These are phyloP conservation scores for Hypoxylon fuscum DNA, from an alignment of 495 filamentous ascomycete species.

Conservation along the genomic window DNA sequence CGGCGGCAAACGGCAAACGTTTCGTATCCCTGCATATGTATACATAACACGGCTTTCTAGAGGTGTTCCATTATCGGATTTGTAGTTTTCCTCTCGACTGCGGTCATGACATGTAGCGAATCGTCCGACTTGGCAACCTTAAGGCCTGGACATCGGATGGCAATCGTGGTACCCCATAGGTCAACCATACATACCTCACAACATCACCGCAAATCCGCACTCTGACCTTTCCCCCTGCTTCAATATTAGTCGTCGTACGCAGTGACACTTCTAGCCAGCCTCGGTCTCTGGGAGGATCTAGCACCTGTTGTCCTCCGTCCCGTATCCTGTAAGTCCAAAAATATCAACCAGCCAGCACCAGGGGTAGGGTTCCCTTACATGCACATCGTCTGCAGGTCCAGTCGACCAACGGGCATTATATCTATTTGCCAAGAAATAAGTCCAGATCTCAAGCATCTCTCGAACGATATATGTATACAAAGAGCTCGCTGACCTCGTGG, in stretches of 20 bases:
- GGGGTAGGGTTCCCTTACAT: conserved; percentile 16
- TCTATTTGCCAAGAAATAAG: conserved; percentile 23
- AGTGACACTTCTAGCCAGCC: conserved; percentile 19
- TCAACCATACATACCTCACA: background rate
- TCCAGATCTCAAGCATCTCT: conserved; percentile 27
- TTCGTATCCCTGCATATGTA: conserved; percentile 22
- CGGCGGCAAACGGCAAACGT: conserved; percentile 6
- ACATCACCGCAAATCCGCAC: conserved; percentile 8
- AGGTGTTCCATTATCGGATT: conserved; percentile 14
- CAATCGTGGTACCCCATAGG: background rate
- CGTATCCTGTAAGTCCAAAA: conserved; percentile 21
- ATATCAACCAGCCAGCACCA: conserved; percentile 14
- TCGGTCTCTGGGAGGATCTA: conserved; percentile 1
- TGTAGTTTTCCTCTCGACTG: conserved; percentile 10
- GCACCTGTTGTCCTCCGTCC: conserved; percentile 5
- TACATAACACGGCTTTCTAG: conserved; percentile 22
- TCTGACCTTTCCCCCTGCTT: conserved; percentile 23
- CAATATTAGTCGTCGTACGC: conserved; percentile 17
- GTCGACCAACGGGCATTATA: conserved; percentile 20
- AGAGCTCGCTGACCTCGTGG: conserved; percentile 16
- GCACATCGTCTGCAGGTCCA: conserved; percentile 36
- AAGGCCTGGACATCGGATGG: conserved; percentile 12
- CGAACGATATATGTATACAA: conserved; percentile 34
- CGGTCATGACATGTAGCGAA: conserved; percentile 14
- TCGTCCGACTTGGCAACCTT: conserved; percentile 7